Conservation (phyloP, 1,284 basidiomycete species). For the Pseudozyma tsukubaensis region DNA sequence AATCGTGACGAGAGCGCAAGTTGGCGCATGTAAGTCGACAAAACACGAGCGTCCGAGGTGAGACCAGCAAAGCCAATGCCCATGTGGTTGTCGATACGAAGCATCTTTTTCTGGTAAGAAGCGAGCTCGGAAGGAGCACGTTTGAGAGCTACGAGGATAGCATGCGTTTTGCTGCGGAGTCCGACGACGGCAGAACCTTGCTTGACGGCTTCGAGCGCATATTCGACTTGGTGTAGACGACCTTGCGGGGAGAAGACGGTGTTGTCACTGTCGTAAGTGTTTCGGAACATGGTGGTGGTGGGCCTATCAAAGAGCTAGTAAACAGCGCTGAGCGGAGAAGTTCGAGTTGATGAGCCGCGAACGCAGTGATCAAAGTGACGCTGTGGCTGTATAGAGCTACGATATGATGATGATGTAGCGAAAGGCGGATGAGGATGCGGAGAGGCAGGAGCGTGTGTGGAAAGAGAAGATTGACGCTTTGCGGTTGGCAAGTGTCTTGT, state of each 20-base stretch:
- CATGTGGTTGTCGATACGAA: conserved; percentile 98
- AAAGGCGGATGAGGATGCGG: neutral
- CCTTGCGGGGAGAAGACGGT: conserved; percentile 68
- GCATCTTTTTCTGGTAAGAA: conserved; percentile 99
- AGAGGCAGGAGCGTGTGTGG: neutral
- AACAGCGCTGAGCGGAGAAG: neutral
- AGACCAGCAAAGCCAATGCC: conserved; percentile 98
- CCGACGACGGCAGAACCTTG: conserved; percentile 98
- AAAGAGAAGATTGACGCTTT: neutral
- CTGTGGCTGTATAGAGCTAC: no score
- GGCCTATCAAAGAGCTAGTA: neutral
- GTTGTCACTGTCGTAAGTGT: conserved; percentile 68
- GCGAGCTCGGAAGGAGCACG: conserved; percentile 98
- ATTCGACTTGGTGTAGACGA: conserved; percentile 90
- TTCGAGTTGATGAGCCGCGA: neutral
- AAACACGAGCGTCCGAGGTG: conserved; percentile 94
- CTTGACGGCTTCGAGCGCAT: conserved; percentile 99
- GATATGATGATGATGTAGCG: no score
- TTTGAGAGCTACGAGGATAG: conserved; percentile 93
- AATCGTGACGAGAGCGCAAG: conserved; percentile 95
- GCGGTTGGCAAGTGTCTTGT: neutral
- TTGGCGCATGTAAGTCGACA: conserved; percentile 94
- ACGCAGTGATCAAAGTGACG: no score
- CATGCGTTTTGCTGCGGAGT: conserved; percentile 92
- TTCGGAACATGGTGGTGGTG: conserved; percentile 55